Percentiles rank a stretch among this genome's conserved stretches.
These are phyloP conservation scores for Suillus bovinus DNA, from an alignment of 768 basidiomycete genomes.

Conservation along the genomic window DNA sequence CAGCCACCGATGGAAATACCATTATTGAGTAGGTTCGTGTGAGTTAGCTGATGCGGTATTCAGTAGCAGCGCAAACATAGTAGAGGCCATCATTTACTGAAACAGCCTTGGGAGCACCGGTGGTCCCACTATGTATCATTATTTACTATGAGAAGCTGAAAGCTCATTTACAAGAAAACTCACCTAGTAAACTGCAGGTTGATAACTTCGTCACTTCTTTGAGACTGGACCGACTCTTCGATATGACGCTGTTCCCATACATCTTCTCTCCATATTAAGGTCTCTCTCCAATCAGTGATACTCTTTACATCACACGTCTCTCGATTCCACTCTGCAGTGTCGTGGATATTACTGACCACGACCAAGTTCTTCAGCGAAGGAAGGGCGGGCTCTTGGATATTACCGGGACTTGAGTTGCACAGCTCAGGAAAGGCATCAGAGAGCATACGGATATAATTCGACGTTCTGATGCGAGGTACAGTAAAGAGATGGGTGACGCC, in stretches of 20 bases:
- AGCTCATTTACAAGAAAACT: constrained; percentile 8
- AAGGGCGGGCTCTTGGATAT: constrained; percentile 56
- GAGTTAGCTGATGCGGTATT: constrained; percentile 57
- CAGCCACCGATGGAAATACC: constrained; percentile 65
- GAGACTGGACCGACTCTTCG: constrained; percentile 38
- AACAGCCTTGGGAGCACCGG: constrained; percentile 80
- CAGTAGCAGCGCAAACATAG: neutral
- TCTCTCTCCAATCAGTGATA: constrained; percentile 70
- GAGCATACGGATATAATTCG: constrained; percentile 63
- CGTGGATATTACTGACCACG: constrained; percentile 61
- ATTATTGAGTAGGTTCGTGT: constrained; percentile 79
- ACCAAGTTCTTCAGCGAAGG: constrained; percentile 65
- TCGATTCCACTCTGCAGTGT: constrained; percentile 39
- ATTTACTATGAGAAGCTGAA: constrained; percentile 2
- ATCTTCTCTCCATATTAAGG: constrained; percentile 67
- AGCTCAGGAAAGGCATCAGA: constrained; percentile 59
- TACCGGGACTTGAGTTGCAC: constrained; percentile 46
- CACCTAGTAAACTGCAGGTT: constrained; percentile 88
- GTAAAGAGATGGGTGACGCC: constrained; percentile 70
- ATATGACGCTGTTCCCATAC: constrained; percentile 43
- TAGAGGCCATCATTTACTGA: constrained; percentile 48
- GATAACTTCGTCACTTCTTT: constrained; percentile 68
- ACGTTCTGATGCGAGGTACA: constrained; percentile 67
- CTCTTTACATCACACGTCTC: constrained; percentile 45
- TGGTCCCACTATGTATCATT: constrained; percentile 62